phyloP scores from a whole-genome alignment of 768 basidiomycete species.

The Austroboletus festivus region DNA sequence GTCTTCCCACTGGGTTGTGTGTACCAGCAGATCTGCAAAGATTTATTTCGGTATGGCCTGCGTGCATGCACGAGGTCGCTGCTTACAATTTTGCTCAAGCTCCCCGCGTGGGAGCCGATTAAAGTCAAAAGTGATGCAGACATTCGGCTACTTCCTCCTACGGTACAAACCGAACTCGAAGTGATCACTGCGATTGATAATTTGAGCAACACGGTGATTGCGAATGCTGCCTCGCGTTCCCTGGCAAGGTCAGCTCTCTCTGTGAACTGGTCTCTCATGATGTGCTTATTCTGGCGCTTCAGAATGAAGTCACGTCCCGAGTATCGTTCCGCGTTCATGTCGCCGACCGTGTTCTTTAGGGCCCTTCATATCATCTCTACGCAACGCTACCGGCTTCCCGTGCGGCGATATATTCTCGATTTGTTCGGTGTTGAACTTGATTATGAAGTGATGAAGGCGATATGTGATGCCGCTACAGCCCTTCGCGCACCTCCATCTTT shows the following conservation, averaged over 20 bases:
- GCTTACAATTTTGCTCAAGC: conserved; percentile 39
- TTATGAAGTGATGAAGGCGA: conserved; percentile 50
- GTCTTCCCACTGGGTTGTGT: conserved; percentile 86
- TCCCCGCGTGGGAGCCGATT: conserved; percentile 62
- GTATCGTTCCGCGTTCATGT: conserved; percentile 73
- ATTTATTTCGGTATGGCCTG: conserved; percentile 67
- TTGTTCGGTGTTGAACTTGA: conserved; percentile 85
- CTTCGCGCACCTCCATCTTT: conserved; percentile 47
- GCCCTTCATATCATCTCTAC: conserved; percentile 85
- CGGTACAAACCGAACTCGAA: conserved; percentile 70
- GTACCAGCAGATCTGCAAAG: conserved; percentile 80
- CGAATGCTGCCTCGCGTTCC: conserved; percentile 89
- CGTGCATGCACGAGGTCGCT: neutral
- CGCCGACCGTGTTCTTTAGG: conserved; percentile 76
- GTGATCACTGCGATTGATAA: conserved; percentile 90
- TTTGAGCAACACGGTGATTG: conserved; percentile 92
- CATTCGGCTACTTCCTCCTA: conserved; percentile 59
- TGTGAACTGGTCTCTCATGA: neutral
- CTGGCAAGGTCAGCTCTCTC: conserved; percentile 63
- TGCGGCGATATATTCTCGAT: conserved; percentile 89
- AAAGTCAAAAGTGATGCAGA: conserved; percentile 32
- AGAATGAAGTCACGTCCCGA: conserved; percentile 79
- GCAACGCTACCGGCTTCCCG: conserved; percentile 87
- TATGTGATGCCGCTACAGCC: conserved; percentile 49
- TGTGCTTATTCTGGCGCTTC: conserved; percentile 4